These are phyloP conservation scores for Globisporangium recalcitrans DNA, from an alignment of 352 stramenopile species.

Conservation along the genomic window DNA sequence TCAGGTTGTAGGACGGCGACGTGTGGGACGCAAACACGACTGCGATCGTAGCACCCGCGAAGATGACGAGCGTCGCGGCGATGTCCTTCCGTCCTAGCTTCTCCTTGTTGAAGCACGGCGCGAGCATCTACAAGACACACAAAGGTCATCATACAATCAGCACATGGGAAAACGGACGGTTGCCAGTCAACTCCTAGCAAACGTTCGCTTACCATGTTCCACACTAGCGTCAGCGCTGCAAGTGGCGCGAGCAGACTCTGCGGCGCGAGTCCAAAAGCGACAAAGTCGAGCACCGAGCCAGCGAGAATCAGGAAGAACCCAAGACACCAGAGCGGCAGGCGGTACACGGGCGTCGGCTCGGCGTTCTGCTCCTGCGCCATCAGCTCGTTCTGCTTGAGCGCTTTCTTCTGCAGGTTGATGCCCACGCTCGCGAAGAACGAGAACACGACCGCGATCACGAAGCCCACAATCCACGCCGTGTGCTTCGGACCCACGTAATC, in stretches of 20 bases:
- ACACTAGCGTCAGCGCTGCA: conserved; percentile 87
- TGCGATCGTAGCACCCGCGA: conserved; percentile 72
- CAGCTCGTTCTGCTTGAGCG: conserved; percentile 78
- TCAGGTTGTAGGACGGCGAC: conserved; percentile 77
- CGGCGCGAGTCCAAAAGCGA: conserved; percentile 86
- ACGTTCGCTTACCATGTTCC: conserved; percentile 72
- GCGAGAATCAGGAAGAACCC: conserved; percentile 78
- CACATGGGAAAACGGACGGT: neutral
- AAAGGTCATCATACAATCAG: neutral
- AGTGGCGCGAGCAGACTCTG: conserved; percentile 85
- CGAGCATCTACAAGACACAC: conserved; percentile 50
- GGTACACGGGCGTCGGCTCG: conserved; percentile 52
- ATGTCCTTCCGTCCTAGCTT: conserved; percentile 80
- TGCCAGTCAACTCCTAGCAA: neutral
- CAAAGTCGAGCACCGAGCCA: conserved; percentile 88
- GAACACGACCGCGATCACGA: conserved; percentile 77
- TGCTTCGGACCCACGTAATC: conserved; percentile 59
- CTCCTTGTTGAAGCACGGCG: conserved; percentile 85
- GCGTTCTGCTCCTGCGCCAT: conserved; percentile 42
- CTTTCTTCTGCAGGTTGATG: conserved; percentile 85
- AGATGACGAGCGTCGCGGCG: conserved; percentile 76
- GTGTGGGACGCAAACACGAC: conserved; percentile 82
- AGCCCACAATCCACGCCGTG: conserved; percentile 73
- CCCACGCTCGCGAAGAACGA: conserved; percentile 77
- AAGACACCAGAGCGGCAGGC: conserved; percentile 77